Evolutionary conservation across 139 green algal species (phyloP).

Genomic region (Chlorella sp.): DNA sequence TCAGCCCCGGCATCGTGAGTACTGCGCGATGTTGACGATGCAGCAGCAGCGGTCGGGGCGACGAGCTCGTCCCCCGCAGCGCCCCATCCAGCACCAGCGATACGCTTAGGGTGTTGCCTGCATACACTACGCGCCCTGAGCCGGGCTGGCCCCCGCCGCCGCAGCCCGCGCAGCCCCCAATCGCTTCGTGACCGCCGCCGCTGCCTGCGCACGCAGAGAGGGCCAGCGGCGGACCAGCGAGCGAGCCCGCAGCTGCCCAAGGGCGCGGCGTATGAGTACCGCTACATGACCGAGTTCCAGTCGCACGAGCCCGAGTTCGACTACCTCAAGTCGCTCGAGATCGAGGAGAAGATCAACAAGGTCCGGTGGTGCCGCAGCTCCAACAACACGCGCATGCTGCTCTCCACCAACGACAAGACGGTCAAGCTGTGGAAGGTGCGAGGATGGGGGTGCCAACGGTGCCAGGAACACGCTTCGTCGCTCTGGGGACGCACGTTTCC

Average conservation of each 20-base stretch:
- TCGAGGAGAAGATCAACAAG: constrained; percentile 99
- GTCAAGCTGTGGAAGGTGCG: constrained; percentile 98
- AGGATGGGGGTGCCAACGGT: neutral
- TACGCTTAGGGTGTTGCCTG: too few relatives aligned
- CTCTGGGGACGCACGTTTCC: neutral
- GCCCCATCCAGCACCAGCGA: too few relatives aligned
- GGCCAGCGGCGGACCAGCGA: constrained; percentile 1
- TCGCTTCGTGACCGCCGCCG: too few relatives aligned
- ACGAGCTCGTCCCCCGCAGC: too few relatives aligned
- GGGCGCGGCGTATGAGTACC: constrained; percentile 73
- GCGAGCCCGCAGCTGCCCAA: constrained; percentile 15
- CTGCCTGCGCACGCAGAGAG: constrained; percentile 3
- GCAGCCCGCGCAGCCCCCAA: too few relatives aligned
- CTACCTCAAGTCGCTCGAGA: constrained; percentile 98
- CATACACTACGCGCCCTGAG: neutral
- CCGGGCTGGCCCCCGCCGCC: neutral
- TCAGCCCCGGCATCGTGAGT: constrained; percentile 43
- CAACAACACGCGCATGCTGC: constrained; percentile 61
- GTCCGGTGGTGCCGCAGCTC: constrained; percentile 76
- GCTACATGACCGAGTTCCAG: constrained; percentile 99
- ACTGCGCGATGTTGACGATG: too few relatives aligned
- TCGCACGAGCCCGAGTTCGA: constrained; percentile 97
- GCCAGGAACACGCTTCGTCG: neutral
- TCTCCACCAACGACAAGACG: constrained; percentile 97
- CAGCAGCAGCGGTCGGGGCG: too few relatives aligned